Percentiles rank a stretch among this genome's conserved stretches.
Conservation (phyloP, 768 basidiomycete genomes). For the Macrolepiota fuliginosa region DNA sequence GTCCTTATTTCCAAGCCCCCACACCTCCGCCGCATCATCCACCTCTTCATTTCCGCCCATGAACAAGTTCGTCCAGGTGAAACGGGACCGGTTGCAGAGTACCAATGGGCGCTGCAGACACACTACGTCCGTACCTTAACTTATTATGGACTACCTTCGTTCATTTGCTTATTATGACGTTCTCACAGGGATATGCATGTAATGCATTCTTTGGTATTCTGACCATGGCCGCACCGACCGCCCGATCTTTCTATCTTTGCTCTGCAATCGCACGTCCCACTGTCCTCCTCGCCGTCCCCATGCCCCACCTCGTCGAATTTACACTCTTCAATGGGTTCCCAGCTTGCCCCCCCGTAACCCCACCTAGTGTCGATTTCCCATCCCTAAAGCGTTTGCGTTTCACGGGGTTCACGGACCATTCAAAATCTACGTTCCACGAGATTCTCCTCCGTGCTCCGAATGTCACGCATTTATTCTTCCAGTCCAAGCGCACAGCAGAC, state of each 20-base stretch:
- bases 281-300: constrained; percentile 18
- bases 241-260: constrained; percentile 23
- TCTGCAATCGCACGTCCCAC: constrained; percentile 20
- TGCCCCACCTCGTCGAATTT: constrained; percentile 24
- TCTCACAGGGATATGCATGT: constrained; percentile 17
- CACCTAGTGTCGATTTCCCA: constrained; percentile 17
- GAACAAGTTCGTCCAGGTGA: constrained; percentile 12
- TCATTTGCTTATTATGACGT: background rate
- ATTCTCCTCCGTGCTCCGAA: constrained; percentile 10
- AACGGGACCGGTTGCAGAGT: background rate
- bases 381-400: constrained; percentile 21
- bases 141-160: background rate
- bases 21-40: constrained; percentile 23
- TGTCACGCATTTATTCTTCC: constrained; percentile 10
- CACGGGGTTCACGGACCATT: constrained; percentile 21
- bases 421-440: constrained; percentile 20
- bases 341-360: constrained; percentile 5
- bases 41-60: constrained; percentile 26
- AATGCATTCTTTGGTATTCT: constrained; percentile 20
- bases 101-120: background rate
- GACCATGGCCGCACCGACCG: constrained; percentile 18
- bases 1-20: constrained; percentile 21
- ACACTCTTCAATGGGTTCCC: constrained; percentile 28
- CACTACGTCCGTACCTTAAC: constrained; percentile 11
- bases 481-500: background rate